These are phyloP conservation scores for Phytophthora citricola DNA, from an alignment of 352 stramenopile genomes.

Conservation along the genomic window DNA sequence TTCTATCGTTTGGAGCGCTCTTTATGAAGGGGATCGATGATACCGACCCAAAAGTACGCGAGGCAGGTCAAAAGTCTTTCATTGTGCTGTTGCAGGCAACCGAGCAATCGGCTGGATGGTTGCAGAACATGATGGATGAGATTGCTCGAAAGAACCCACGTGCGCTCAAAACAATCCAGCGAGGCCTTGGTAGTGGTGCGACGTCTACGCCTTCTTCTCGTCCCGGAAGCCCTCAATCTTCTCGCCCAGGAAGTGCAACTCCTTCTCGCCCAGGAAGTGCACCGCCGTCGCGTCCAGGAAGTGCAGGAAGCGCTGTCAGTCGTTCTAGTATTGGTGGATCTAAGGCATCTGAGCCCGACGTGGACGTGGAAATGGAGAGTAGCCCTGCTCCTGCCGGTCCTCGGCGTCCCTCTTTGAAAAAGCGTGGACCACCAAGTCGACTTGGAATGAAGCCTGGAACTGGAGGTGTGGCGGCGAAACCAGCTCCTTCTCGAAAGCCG, in stretches of 20 bases:
- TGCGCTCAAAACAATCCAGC: constrained; percentile 72
- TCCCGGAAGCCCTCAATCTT: constrained; percentile 40
- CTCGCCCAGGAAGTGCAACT: constrained; percentile 30
- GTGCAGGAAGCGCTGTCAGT: constrained; percentile 35
- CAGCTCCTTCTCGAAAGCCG: constrained; percentile 40
- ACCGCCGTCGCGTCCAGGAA: constrained; percentile 39
- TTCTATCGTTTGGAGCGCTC: constrained; percentile 69
- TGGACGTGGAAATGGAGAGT: constrained; percentile 44
- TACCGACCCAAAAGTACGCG: constrained; percentile 80
- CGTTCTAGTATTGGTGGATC: constrained; percentile 29
- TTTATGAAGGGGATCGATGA: constrained; percentile 78
- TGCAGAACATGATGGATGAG: constrained; percentile 69
- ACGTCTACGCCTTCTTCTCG: constrained; percentile 39
- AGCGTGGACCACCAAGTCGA: constrained; percentile 59
- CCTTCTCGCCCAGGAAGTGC: constrained; percentile 36
- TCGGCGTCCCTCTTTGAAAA: constrained; percentile 42
- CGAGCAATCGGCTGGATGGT: constrained; percentile 55
- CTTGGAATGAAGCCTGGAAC: constrained; percentile 53
- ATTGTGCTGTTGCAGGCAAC: constrained; percentile 63
- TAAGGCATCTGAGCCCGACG: constrained; percentile 20
- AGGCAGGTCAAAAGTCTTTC: constrained; percentile 75
- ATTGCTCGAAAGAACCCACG: constrained; percentile 77
- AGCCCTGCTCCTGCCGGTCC: constrained; percentile 15
- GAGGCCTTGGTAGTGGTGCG: constrained; percentile 41
- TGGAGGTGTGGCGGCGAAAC: constrained; percentile 29